A percentile compares a stretch with the other conserved stretches of the same genome.
Conservation (phyloP, 768 basidiomycete species). For the Ramaria sp. region DNA sequence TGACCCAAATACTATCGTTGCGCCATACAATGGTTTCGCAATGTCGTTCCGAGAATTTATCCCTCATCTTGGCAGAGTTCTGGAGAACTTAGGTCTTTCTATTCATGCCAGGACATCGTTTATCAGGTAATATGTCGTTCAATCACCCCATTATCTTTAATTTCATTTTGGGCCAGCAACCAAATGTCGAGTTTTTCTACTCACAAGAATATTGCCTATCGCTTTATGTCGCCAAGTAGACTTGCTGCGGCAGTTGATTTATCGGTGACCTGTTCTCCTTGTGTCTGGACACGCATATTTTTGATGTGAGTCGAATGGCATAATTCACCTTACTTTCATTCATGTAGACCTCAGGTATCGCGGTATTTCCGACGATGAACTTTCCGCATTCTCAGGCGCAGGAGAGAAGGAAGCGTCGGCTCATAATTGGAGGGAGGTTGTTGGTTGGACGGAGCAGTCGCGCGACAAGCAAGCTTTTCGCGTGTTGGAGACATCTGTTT, state of each 20-base stretch:
- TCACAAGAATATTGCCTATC: constrained; percentile 83
- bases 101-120: constrained; percentile 73
- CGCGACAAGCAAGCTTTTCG: constrained; percentile 68
- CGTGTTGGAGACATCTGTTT: constrained; percentile 66
- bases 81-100: constrained; percentile 79
- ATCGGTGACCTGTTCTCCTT: constrained; percentile 69
- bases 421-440: constrained; percentile 70
- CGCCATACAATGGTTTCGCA: constrained; percentile 74
- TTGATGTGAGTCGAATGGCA: constrained; percentile 41
- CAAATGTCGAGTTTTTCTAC: constrained; percentile 62
- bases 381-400: constrained; percentile 59
- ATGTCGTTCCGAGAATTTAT: constrained; percentile 77
- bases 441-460: constrained; percentile 73
- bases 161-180: constrained; percentile 33
- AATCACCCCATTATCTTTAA: constrained; percentile 5
- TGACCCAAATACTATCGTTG: constrained; percentile 69
- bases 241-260: constrained; percentile 85
- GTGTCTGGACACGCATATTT: constrained; percentile 76
- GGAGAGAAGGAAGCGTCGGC: constrained; percentile 81
- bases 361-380: constrained; percentile 71
- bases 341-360: constrained; percentile 27
- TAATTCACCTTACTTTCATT: background rate
- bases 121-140: constrained; percentile 43
- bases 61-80: constrained; percentile 68
- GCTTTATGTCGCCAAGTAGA: constrained; percentile 70